Base-by-base conservation (phyloP, 441 rosid species). In the Gossypium armourianum region DNA sequence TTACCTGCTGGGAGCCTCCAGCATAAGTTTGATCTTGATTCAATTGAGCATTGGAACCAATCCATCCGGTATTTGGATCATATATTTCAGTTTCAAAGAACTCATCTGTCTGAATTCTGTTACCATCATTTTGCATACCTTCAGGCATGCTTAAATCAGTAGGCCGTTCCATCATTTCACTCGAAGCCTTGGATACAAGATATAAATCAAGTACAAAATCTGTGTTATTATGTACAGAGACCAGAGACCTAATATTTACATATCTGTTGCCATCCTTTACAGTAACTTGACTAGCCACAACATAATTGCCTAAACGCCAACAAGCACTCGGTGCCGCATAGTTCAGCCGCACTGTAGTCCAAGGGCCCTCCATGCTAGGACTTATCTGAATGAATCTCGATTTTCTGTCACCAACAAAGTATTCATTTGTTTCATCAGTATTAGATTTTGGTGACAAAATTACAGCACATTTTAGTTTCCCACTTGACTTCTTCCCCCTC, bases 261-360 rank as follows among this genome's bases (percentile, higher is more conserved):
- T 83, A 83, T 87, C 94, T 84, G 71, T 88, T 84, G 43, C 97
- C 96, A 78, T 92, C 95, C 79, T 84, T 82, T 73, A 92, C 83
- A 70, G 79, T 86, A 71, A 92, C 97, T 90, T 95, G 92, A 86
- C 98, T 89, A 62, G 97, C 99, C 79, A 95, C 88, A 69, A 91
- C 95, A 82, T 85, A 89, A 81, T 89, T 87, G 54, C 98, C 99
- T 67, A 95, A 80, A 72, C 95, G 83, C 97, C 98, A 95, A 83
- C 96, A 92, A 73, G 98, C 91, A 82, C 96, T 92, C 74, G 96
- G 92, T 21, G 99, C 90, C 74, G 99, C 96, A 80, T 95, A 95
- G 77, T 89, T 92, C 49, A 95, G 84, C 88, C 92, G 86, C 76
- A 90, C 93, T 24, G 92, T 78, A 57, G 98, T 90, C 99, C 99